Base-by-base conservation (phyloP, 208 protist genomes). In the Leishmania arabica region DNA sequence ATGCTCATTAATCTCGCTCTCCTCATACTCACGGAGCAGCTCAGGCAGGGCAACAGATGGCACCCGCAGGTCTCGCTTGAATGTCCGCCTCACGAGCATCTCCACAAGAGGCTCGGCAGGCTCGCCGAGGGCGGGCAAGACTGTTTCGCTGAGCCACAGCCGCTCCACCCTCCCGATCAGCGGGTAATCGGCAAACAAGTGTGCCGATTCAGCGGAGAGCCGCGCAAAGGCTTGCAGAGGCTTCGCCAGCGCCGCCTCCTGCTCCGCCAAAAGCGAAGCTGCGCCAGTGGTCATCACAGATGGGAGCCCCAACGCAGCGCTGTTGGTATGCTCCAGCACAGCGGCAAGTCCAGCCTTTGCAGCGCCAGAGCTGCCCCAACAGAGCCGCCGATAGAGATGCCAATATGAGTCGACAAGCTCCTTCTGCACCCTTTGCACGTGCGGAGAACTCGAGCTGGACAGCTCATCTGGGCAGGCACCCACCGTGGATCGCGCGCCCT, bases 1-100 rank as follows among this genome's bases (percentile, higher is more conserved):
- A 2, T 73, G 78, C 49, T 93, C 89, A 49, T 95, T 90, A 31
- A 95, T 84, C 69, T 97, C 94, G 81, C 89, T 92, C 27, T 78
- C 84, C 3, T 86, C 75, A 70, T 96, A 96, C 65, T 93, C 89
- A 6, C 82, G 82, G 69, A 91, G 65, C 31, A 90, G 56, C 19
- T 84, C 78, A 0, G 78, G 62, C 34, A 94, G 78, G 0, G 79
- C 86, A 3, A 56, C 45, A 13, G 77, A 90, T 1, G 92, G 91
- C 13, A 95, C 75, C 17, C 77, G 75, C 15, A 93, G 27, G 73
- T 97, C 92, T 1, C 92, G 81, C n/a, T 91, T 91, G 77, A 92
- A 97, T 40, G 86, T 92, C 13, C 87, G 84, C n/a, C 94, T 89
- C 75, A 93, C 66, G 37, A 95, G 85, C 31, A 79, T 72, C 80